Evolutionary conservation across 2,329 filamentous ascomycete genomes (phyloP), one percentile per base, ranked within the genome.

Genomic region (Alternaria solani): DNA sequence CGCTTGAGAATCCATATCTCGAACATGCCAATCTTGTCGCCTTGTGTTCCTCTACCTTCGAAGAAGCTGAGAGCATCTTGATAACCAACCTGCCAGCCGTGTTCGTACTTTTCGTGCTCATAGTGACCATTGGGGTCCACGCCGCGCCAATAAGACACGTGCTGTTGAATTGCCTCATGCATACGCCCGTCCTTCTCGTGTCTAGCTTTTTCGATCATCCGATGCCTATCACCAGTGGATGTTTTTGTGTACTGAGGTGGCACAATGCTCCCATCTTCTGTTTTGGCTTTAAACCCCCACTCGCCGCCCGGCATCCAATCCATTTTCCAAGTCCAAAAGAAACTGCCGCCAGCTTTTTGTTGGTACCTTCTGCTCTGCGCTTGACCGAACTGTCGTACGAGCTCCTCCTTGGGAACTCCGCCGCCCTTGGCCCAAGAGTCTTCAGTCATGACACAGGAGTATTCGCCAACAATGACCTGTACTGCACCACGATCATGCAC

Each of bases 261-360:
- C 70, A 38, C 65, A 54, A 36, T 85, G 80, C 67, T 68, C 3
- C 77, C 74, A 23, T 79, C 80, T 23, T 84, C 81, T 8, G 79
- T 81, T 74, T 86, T 84, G 38, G 83, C 80, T 20, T 81, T 80
- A 74, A 88, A 87, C 0, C 86, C 86, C 86, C 86, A 88, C 71
- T 86, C 86, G 12, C 85, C 86, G 12, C 85, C 86, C n/a, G 82
- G 81, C 81, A 86, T 86, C 85, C 86, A 88, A 63, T 86, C 81
- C 85, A 88, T 88, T 55, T 86, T 86, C 68, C 80, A 85, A 0
- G 86, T 88, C 86, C 86, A 88, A 76, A 88, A 88, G 67, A 83
- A 87, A 32, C 79, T 80, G 1, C 86, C 86, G 2, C 82, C 83
- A 14, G 83, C 74, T 44, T 79, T 80, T n/a, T 80, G 68, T 57